A percentile compares a stretch with the other conserved stretches of the same genome.
phyloP scores from a whole-genome alignment of 179 eudicot genomes.

The Heliamphora pulchella region DNA sequence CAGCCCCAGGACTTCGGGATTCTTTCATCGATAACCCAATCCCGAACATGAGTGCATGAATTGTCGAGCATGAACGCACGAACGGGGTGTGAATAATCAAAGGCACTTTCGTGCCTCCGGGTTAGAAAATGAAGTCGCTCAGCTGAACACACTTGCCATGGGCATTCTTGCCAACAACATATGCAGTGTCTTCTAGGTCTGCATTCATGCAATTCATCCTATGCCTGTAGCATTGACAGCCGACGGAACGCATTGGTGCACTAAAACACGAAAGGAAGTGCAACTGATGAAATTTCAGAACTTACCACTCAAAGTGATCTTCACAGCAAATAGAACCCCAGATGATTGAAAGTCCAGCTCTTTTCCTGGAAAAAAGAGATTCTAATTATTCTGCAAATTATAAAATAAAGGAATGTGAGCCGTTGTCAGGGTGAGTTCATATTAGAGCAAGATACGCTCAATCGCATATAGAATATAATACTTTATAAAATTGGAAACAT shows the following conservation, averaged over 20 bases:
- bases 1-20: too few species aligned
- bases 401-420: neutral
- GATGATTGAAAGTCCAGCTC: constrained; percentile 60
- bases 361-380: constrained; percentile 46
- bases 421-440: neutral
- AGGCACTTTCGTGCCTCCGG: neutral
- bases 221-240: constrained; percentile 46
- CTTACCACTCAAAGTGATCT: constrained; percentile 82
- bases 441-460: neutral
- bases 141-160: constrained; percentile 32
- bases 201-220: constrained; percentile 72
- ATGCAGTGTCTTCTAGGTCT: constrained; percentile 51
- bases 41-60: too few species aligned
- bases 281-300: neutral
- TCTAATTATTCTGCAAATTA: neutral
- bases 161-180: constrained; percentile 32
- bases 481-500: neutral
- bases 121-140: constrained; percentile 67
- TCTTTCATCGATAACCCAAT: too few species aligned
- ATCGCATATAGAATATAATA: neutral
- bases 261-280: neutral
- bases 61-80: too few species aligned
- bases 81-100: neutral
- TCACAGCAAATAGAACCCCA: constrained; percentile 79
- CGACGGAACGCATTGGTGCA: neutral